Percentiles rank a stretch among this genome's conserved stretches.
These are phyloP conservation scores for Fusarium begoniae DNA, from an alignment of 2,329 filamentous ascomycete species.

Conservation along the genomic window DNA sequence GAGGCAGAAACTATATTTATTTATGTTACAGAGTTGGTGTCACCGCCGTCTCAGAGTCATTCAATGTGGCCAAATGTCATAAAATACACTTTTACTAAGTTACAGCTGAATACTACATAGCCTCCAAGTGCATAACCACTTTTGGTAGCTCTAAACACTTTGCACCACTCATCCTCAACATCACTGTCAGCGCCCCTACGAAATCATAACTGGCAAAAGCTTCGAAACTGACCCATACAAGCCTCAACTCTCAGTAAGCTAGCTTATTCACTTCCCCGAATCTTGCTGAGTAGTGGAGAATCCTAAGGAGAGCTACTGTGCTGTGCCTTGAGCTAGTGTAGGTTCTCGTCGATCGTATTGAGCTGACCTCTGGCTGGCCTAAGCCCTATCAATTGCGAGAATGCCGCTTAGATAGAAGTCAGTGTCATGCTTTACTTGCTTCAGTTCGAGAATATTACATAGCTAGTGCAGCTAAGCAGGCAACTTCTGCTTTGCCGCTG, in stretches of 20 bases:
- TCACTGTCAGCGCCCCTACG: background rate
- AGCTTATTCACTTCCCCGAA: background rate
- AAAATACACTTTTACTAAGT: background rate
- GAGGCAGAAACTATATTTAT: background rate
- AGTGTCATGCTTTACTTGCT: background rate
- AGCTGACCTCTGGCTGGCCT: background rate
- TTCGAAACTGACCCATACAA: background rate
- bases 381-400: background rate
- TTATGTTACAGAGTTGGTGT: background rate
- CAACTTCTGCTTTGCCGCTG: background rate
- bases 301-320: background rate
- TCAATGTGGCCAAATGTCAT: background rate
- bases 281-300: background rate
- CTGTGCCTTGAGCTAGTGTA: background rate
- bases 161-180: background rate
- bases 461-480: background rate
- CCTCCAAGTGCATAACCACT: background rate
- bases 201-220: background rate
- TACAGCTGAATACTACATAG: background rate
- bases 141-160: background rate
- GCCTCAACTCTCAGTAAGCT: constrained; percentile 3
- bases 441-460: background rate
- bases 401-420: background rate
- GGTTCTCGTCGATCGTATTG: background rate
- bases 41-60: background rate